A percentile compares a stretch with the other conserved stretches of the same genome.
Conservation (phyloP, 495 filamentous ascomycete genomes). For the Apodospora peruviana region DNA sequence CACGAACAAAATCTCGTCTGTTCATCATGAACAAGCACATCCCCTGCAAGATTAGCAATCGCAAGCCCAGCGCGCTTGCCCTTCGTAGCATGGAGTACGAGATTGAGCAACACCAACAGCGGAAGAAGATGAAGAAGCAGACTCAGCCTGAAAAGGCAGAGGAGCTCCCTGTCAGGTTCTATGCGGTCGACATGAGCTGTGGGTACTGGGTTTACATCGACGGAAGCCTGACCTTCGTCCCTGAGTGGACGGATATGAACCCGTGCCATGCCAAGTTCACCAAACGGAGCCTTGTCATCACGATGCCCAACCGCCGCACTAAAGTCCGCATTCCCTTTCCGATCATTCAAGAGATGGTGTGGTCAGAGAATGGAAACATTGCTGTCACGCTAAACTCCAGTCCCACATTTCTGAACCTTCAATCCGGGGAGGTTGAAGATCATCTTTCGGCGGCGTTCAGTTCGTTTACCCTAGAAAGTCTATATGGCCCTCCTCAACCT, state of each 20-base stretch:
- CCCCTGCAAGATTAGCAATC: conserved; percentile 39
- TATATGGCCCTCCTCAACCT: not conserved
- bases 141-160: conserved; percentile 4
- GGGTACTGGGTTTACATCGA: conserved; percentile 44
- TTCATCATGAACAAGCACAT: conserved; percentile 28
- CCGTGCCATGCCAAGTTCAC: conserved; percentile 41
- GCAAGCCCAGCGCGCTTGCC: conserved; percentile 27
- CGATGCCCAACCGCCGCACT: not conserved
- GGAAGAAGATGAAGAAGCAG: conserved; percentile 5
- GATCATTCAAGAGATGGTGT: conserved; percentile 30
- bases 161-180: conserved; percentile 18
- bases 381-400: conserved; percentile 27
- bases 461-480: not conserved
- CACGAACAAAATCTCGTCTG: conserved; percentile 25
- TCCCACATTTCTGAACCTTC: conserved; percentile 10
- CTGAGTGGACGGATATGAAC: conserved; percentile 33
- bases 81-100: conserved; percentile 36
- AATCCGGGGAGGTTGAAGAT: not conserved
- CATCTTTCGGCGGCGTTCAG: not conserved
- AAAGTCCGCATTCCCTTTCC: conserved; percentile 35
- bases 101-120: conserved; percentile 11
- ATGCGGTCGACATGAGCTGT: conserved; percentile 32
- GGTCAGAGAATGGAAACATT: conserved; percentile 20
- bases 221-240: conserved; percentile 35
- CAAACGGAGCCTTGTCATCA: conserved; percentile 32